A percentile compares a stretch with the other conserved stretches of the same genome.
phyloP scores from a whole-genome alignment of 495 filamentous ascomycete species.

The Penicillium longicatenatum region DNA sequence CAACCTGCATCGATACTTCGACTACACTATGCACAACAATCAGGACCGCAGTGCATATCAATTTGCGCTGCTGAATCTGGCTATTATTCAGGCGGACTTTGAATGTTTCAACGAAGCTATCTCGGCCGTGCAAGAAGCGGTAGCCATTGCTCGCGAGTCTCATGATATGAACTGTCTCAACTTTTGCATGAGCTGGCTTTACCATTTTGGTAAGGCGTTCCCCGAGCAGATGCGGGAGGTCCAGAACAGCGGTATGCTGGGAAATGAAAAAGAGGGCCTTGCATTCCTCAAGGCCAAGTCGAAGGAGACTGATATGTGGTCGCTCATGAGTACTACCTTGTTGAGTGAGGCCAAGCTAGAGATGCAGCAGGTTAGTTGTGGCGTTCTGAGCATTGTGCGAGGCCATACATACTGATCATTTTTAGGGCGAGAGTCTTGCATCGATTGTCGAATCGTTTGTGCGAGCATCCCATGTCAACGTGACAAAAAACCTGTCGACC shows the following conservation, averaged over 20 bases:
- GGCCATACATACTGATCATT: neutral
- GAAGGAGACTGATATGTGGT: constrained; percentile 86
- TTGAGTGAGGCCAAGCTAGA: constrained; percentile 84
- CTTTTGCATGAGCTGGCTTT: constrained; percentile 96
- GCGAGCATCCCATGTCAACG: constrained; percentile 78
- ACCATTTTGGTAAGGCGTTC: constrained; percentile 87
- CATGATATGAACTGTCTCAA: constrained; percentile 91
- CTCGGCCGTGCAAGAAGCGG: constrained; percentile 87
- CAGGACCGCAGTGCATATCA: constrained; percentile 87
- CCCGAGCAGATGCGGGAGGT: constrained; percentile 72
- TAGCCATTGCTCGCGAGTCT: constrained; percentile 88
- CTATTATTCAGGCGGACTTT: constrained; percentile 93
- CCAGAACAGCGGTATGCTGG: constrained; percentile 70
- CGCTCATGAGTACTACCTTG: constrained; percentile 79
- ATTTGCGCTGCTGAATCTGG: constrained; percentile 92
- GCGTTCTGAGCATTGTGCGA: neutral
- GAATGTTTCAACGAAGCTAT: constrained; percentile 90
- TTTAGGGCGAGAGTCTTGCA: constrained; percentile 77
- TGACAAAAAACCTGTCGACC: constrained; percentile 70
- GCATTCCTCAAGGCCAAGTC: constrained; percentile 85
- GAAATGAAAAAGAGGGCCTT: constrained; percentile 78
- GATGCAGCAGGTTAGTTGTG: constrained; percentile 56
- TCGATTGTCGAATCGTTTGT: constrained; percentile 76
- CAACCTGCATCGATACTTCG: constrained; percentile 91
- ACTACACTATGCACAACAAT: constrained; percentile 87